Evolutionary conservation across 306 rosid genomes (phyloP), one percentile per base, ranked within the genome.

Genomic region (Amphicarpaea edgeworthii): DNA sequence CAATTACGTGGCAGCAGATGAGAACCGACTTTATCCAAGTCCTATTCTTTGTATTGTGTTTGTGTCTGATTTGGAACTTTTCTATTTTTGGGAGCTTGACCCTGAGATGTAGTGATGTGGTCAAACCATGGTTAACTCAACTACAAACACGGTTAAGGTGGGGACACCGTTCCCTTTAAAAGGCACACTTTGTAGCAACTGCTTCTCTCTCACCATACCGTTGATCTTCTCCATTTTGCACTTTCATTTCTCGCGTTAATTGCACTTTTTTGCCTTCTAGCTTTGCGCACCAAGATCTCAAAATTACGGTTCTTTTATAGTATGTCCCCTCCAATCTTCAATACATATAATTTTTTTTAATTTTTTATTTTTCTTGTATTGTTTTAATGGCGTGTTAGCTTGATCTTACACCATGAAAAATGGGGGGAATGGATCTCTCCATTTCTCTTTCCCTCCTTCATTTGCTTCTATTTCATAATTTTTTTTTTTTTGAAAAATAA

Each of bases 101-200:
- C 47, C 59, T 60, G 8, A 47, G 12, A 51, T 3, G 9, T 42
- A 57, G 76, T 20, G 87, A 78, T 81, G 60, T 76, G 51, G 34
- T 70, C 60, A 70, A 85, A 83, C 88, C 72, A 66, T 5, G 81
- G 76, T 85, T 40, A 6, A 7, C 17, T 15, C 14, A 3, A 68
- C 71, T 21, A 59, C 10, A 28, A n/a, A n/a, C 8, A 11, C 49
- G 46, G 70, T 12, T 61, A 17, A 61, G 37, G n/a, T 69, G 23
- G 21, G 70, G 11, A n/a, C 58, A 12, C 49, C 62, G 16, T 49
- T 51, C 43, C 82, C 88, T 86, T 49, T 86, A 84, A 63, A 88
- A 77, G 23, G 45, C 63, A 21, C 75, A 3, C 17, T 38, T 26
- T 4, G 28, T 11, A 14, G 0, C 20, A 26, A 0, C 1, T n/a